Conservation (phyloP, 2,329 filamentous ascomycete species). For the Nemania serpens region DNA sequence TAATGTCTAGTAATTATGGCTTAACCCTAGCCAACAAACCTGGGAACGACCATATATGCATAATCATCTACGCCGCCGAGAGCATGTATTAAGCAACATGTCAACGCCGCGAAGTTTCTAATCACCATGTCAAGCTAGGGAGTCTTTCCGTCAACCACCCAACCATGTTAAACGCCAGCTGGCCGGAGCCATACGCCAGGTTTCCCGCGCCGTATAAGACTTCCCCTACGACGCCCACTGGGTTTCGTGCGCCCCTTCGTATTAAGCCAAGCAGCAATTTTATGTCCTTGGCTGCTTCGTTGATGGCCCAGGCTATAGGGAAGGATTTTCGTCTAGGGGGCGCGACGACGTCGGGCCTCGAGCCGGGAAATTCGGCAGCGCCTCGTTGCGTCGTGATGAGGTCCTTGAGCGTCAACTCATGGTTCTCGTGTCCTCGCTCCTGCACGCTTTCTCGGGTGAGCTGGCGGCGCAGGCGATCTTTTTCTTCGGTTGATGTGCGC, state of each 20-base stretch:
- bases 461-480: conserved; percentile 32
- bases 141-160: conserved; percentile 23
- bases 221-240: conserved; percentile 20
- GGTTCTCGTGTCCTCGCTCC: conserved; percentile 38
- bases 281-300: conserved; percentile 27
- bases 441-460: conserved; percentile 39
- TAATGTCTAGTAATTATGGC: not conserved
- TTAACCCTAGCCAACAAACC: not conserved
- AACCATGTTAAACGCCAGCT: conserved; percentile 14
- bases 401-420: conserved; percentile 37
- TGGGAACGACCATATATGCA: not conserved
- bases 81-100: not conserved
- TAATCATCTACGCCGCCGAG: not conserved
- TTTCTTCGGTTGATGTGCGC: conserved; percentile 26
- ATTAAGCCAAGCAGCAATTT: conserved; percentile 22
- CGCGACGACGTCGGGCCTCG: conserved; percentile 33
- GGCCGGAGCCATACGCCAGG: conserved; percentile 21
- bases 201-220: conserved; percentile 20
- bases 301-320: conserved; percentile 33
- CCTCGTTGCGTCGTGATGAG: conserved; percentile 34
- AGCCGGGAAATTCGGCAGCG: conserved; percentile 38
- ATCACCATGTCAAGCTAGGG: conserved; percentile 6
- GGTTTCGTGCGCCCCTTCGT: conserved; percentile 26
- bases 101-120: not conserved
- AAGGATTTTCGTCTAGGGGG: conserved; percentile 37